phyloP scores from a whole-genome alignment of 148 eudicot species.

The Persicaria tinctoria region DNA sequence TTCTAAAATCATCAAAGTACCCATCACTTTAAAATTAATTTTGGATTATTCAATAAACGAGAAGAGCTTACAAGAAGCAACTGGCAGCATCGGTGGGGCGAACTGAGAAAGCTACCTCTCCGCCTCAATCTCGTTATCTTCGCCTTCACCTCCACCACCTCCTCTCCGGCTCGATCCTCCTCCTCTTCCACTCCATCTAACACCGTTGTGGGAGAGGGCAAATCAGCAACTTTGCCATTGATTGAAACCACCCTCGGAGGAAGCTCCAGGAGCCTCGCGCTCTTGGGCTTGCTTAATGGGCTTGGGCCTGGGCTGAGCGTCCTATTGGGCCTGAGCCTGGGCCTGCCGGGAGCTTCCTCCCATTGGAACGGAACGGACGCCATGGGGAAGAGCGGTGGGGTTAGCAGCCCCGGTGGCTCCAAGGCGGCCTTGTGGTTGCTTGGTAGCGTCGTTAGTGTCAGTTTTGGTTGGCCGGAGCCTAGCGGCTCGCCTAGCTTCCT shows the following conservation, averaged over 20 bases:
- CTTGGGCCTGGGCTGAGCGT: slow-evolving; percentile 34
- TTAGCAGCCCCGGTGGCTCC: slow-evolving; percentile 17
- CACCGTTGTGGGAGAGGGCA: slow-evolving; percentile 54
- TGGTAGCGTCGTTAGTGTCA: not conserved
- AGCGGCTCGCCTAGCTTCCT: not conserved
- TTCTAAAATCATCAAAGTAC: not conserved
- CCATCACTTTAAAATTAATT: not conserved
- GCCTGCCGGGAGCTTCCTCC: slow-evolving; percentile 91
- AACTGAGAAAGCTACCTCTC: slow-evolving; percentile 28
- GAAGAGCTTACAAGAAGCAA: slow-evolving; percentile 33
- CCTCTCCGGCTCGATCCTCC: not conserved
- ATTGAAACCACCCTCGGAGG: slow-evolving; percentile 45
- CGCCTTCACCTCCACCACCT: slow-evolving; percentile 14
- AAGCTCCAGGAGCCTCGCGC: slow-evolving; percentile 51
- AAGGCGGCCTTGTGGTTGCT: not conserved
- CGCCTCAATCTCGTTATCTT: slow-evolving; percentile 29
- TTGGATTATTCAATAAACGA: not conserved
- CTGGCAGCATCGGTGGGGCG: slow-evolving; percentile 27
- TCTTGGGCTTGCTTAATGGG: slow-evolving; percentile 39
- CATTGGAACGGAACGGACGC: slow-evolving; percentile 72
- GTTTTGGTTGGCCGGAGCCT: not conserved
- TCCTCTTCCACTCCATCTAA: slow-evolving; percentile 27
- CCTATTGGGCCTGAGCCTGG: slow-evolving; percentile 22
- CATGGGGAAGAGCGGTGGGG: slow-evolving; percentile 61
- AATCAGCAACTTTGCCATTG: slow-evolving; percentile 18